Percentiles rank a stretch among this genome's conserved stretches.
Conservation (phyloP, 768 basidiomycete genomes). For the Cyathus striatus region DNA sequence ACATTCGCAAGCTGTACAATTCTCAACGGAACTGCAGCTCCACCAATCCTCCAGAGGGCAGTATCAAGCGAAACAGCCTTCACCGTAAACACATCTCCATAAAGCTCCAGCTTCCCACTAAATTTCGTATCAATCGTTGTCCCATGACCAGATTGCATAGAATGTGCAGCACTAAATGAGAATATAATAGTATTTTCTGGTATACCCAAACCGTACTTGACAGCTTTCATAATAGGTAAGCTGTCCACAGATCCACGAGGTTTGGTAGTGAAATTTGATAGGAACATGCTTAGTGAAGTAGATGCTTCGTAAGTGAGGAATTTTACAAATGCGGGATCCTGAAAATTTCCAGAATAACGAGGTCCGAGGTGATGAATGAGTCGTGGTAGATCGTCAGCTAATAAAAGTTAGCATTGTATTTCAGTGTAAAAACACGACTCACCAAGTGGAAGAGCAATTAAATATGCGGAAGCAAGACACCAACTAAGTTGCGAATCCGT, state of each 20-base stretch:
- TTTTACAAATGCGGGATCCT: constrained; percentile 60
- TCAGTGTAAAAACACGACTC: constrained; percentile 3
- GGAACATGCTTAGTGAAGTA: constrained; percentile 77
- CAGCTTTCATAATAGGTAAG: constrained; percentile 41
- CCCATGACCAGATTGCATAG: constrained; percentile 11
- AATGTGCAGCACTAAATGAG: constrained; percentile 31
- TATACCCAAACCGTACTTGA: constrained; percentile 44
- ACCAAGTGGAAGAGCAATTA: constrained; percentile 60
- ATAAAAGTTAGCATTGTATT: constrained; percentile 4
- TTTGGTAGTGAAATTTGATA: constrained; percentile 42
- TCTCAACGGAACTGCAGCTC: constrained; percentile 66
- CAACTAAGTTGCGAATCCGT: constrained; percentile 46
- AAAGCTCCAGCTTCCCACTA: constrained; percentile 12
- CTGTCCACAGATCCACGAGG: constrained; percentile 16
- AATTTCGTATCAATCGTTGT: constrained; percentile 8
- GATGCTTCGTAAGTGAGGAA: constrained; percentile 85
- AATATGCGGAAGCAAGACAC: constrained; percentile 64
- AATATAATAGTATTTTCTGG: constrained; percentile 32
- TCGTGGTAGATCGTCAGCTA: constrained; percentile 68
- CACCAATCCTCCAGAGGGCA: constrained; percentile 79
- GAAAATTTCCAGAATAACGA: constrained; percentile 71
- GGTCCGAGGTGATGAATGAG: constrained; percentile 82
- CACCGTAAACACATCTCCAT: constrained; percentile 55
- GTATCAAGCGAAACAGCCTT: constrained; percentile 63
- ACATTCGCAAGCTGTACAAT: constrained; percentile 77